These are phyloP conservation scores for Septoria petroselini DNA, from an alignment of 2,329 filamentous ascomycete genomes.

Conservation along the genomic window DNA sequence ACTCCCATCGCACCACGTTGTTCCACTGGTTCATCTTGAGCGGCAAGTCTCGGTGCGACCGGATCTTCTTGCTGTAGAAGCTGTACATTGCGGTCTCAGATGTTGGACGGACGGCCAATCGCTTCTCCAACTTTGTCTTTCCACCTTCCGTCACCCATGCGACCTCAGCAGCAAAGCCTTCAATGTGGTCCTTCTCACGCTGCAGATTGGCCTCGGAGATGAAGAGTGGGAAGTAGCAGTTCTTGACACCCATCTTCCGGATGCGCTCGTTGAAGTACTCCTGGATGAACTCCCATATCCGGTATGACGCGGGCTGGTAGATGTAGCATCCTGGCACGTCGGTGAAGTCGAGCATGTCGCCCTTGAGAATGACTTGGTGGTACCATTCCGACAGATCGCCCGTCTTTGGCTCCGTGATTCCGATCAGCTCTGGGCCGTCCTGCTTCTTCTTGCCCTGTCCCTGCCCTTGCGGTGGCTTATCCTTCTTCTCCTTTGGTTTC, in stretches of 20 bases:
- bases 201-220: constrained; percentile 84
- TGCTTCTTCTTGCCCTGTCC: constrained; percentile 43
- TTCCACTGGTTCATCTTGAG: constrained; percentile 98
- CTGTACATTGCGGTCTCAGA: constrained; percentile 86
- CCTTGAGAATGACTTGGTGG: constrained; percentile 94
- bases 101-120: constrained; percentile 66
- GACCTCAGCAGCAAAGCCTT: constrained; percentile 94
- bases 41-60: constrained; percentile 90
- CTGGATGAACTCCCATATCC: constrained; percentile 67
- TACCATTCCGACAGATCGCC: constrained; percentile 95
- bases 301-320: constrained; percentile 67
- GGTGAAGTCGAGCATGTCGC: constrained; percentile 97
- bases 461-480: constrained; percentile 31
- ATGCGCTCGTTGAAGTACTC: constrained; percentile 63
- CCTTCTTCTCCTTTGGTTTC: constrained; percentile 32
- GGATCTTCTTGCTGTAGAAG: constrained; percentile 96
- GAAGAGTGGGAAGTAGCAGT: constrained; percentile 96
- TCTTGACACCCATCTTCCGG: constrained; percentile 86
- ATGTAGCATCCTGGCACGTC: constrained; percentile 98
- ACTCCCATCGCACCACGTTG: constrained; percentile 92
- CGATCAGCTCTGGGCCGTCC: constrained; percentile 67
- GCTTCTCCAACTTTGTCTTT: constrained; percentile 85
- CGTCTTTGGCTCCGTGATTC: constrained; percentile 80
- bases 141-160: constrained; percentile 89
- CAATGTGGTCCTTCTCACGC: constrained; percentile 90